Evolutionary conservation across 768 basidiomycete species (phyloP).

Genomic region (Lyophyllum decastes): DNA sequence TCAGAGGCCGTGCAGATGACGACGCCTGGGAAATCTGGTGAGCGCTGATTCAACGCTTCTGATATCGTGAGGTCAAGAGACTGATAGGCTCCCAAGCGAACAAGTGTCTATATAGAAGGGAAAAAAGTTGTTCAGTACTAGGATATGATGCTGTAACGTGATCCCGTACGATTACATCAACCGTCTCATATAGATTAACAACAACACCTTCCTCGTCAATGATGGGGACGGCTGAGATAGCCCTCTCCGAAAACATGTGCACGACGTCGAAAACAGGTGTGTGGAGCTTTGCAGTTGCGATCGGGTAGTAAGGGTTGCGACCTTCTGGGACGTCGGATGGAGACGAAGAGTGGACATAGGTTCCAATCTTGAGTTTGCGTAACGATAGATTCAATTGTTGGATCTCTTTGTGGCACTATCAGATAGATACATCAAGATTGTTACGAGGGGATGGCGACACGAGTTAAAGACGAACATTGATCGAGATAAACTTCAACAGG

Average conservation of each 20-base stretch:
- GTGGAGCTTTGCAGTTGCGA: conserved; percentile 86
- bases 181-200: conserved; percentile 96
- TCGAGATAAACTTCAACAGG: conserved; percentile 96
- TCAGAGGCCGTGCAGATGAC: conserved; percentile 94
- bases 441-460: background rate
- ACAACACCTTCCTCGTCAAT: conserved; percentile 91
- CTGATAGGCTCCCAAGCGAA: conserved; percentile 92
- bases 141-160: background rate
- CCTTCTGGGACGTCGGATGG: conserved; percentile 48
- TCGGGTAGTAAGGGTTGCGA: conserved; percentile 81
- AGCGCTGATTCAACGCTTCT: conserved; percentile 89
- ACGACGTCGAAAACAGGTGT: conserved; percentile 98
- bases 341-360: conserved; percentile 70
- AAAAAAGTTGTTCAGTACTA: background rate
- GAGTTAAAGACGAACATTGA: conserved; percentile 70
- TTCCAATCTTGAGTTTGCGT: conserved; percentile 89
- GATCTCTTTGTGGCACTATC: conserved; percentile 86
- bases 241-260: conserved; percentile 95
- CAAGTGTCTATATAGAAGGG: conserved; percentile 71
- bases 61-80: conserved; percentile 93
- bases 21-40: conserved; percentile 94
- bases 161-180: conserved; percentile 88
- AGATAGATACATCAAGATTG: conserved; percentile 12
- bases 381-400: conserved; percentile 78
- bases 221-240: conserved; percentile 97